Base-by-base conservation (phyloP, 768 basidiomycete genomes). In the Rossbeevera mucosa region DNA sequence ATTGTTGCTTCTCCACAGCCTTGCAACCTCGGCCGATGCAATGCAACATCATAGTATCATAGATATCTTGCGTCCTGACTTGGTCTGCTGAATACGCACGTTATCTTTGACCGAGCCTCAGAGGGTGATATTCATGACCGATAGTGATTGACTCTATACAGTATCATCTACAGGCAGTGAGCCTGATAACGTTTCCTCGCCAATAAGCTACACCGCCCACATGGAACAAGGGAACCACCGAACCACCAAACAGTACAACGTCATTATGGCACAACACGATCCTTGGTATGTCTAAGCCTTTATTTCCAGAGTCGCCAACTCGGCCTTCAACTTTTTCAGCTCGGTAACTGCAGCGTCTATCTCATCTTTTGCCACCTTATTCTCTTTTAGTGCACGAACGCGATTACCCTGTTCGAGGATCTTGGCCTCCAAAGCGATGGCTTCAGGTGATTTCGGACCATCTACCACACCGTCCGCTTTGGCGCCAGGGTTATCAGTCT, bases 381-480 rank as follows among this genome's bases (percentile, higher is more conserved):
- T 64, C 48, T 60, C 64, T 69, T 91, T 95, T 63, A 97, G 65
- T 47, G 74, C 67, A 30, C 90, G 79, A 14, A 97, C 88, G 16
- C 77, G 62, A 44, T 82, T 78, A 0, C 90, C 93, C 66, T 96
- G 92, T 47, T 79, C 80, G 33, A 82, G 74, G 33, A 96, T 76
- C 75, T 85, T 83, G 40, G 75, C 79, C 69, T 93, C 93, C 52
- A 91, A 71, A 4, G 80, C 84, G 24, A 84, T 67, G 29, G 82
- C 81, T 68, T 91, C 89, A 1, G 82, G 77, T 2, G 88, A 81
- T 67, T 88, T 91, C 0, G 82, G 86, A 5, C 76, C 79, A 51
- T 73, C 67, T 33, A 59, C 70, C 6, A 65, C 64, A 0, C 65
- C 70, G 3, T 74, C 72, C 51, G 73, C 74, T 58, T 75, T 81